These are phyloP conservation scores for Ogataea corticis DNA, from an alignment of 805 yeast genomes.

Conservation along the genomic window DNA sequence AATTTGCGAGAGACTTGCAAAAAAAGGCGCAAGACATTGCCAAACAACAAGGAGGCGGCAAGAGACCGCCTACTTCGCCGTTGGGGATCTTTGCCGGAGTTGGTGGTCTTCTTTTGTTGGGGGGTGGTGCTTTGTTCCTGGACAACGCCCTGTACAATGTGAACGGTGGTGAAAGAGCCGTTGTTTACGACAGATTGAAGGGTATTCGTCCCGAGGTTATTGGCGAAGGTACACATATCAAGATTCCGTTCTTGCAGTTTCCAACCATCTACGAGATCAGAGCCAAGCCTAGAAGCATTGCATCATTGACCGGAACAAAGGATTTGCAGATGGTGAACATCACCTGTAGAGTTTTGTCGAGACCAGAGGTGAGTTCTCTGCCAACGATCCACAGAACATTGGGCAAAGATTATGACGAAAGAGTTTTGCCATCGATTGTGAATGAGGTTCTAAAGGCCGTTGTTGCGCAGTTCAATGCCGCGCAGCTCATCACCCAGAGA, in stretches of 20 bases:
- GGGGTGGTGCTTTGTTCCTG: constrained; percentile 54
- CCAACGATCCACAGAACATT: constrained; percentile 89
- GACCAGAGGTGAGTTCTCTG: constrained; percentile 77
- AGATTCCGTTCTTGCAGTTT: constrained; percentile 92
- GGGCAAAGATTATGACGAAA: constrained; percentile 94
- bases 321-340: constrained; percentile 99
- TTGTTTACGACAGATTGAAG: constrained; percentile 80
- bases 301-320: constrained; percentile 96
- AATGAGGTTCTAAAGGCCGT: constrained; percentile 96
- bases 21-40: constrained; percentile 44
- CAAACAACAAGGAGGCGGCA: constrained; percentile 31
- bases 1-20: constrained; percentile 51
- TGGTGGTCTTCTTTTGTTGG: constrained; percentile 59
- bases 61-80: constrained; percentile 38
- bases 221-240: constrained; percentile 93
- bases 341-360: constrained; percentile 95
- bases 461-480: constrained; percentile 97
- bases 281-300: constrained; percentile 95
- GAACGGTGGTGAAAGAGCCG: constrained; percentile 99
- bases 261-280: constrained; percentile 93
- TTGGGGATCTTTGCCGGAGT: constrained; percentile 60
- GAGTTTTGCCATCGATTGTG: constrained; percentile 96
- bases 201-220: constrained; percentile 85
- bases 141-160: constrained; percentile 74
- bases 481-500: constrained; percentile 98